These are phyloP conservation scores for Fennellomyces sp. DNA, from an alignment of 371 early-diverging fungal species.

Conservation along the genomic window DNA sequence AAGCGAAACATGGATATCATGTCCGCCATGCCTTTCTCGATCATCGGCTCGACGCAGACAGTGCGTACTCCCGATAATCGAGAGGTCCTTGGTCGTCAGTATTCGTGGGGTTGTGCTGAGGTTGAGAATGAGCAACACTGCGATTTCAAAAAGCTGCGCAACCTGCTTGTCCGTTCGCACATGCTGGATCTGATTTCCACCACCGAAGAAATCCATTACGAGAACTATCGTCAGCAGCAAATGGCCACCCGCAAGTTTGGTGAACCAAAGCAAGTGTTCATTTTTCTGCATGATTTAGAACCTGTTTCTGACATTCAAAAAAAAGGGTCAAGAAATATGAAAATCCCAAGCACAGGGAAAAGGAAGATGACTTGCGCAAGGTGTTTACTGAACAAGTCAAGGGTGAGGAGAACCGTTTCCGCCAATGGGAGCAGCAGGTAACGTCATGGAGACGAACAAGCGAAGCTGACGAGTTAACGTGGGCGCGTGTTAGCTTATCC, in stretches of 20 bases:
- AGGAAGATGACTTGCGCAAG: conserved; percentile 91
- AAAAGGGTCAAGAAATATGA: conserved; percentile 72
- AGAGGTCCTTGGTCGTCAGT: conserved; percentile 83
- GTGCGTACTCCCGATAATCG: conserved; percentile 73
- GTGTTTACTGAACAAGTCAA: conserved; percentile 95
- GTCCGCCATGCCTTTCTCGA: conserved; percentile 91
- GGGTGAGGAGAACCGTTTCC: conserved; percentile 92
- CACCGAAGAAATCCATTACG: conserved; percentile 91
- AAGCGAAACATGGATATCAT: conserved; percentile 79
- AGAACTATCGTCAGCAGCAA: conserved; percentile 79
- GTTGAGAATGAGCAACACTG: conserved; percentile 89
- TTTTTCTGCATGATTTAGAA: too few relatives aligned
- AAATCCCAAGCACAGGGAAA: conserved; percentile 83
- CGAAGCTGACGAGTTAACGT: neutral
- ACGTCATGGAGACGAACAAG: neutral
- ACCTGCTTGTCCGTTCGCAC: conserved; percentile 87
- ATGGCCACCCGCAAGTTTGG: conserved; percentile 83
- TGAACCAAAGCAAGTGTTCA: conserved; percentile 63
- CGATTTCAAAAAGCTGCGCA: conserved; percentile 92
- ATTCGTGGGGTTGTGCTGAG: conserved; percentile 92
- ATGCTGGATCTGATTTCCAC: conserved; percentile 89
- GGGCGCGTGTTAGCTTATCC: conserved; percentile 83
- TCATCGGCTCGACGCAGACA: conserved; percentile 87
- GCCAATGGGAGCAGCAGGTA: conserved; percentile 96
- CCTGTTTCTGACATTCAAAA: too few relatives aligned